These are phyloP conservation scores for Cytospora schulzeri DNA, from an alignment of 2,329 filamentous ascomycete species.

Conservation along the genomic window DNA sequence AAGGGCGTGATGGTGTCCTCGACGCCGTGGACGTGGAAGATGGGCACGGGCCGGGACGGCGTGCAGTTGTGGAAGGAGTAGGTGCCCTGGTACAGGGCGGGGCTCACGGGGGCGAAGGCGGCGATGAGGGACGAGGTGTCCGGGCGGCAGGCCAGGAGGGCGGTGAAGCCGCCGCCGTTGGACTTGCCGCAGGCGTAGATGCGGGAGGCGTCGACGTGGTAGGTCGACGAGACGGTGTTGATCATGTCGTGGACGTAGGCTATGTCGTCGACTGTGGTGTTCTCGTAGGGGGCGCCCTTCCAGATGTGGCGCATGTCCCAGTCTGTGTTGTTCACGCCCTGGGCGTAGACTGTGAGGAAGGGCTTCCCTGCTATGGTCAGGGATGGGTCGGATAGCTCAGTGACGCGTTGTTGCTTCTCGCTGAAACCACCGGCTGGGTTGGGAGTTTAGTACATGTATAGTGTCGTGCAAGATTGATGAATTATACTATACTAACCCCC, in stretches of 20 bases:
- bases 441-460: not conserved
- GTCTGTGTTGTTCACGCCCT: constrained; percentile 33
- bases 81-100: constrained; percentile 30
- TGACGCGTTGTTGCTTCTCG: constrained; percentile 33
- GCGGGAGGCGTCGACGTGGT: constrained; percentile 29
- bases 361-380: constrained; percentile 32
- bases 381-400: constrained; percentile 32
- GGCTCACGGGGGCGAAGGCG: constrained; percentile 30
- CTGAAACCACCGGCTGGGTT: constrained; percentile 30
- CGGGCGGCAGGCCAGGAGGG: constrained; percentile 29
- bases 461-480: not conserved
- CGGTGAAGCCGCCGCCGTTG: constrained; percentile 31
- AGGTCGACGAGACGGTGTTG: constrained; percentile 29
- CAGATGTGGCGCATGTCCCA: constrained; percentile 32
- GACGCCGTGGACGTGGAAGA: constrained; percentile 29
- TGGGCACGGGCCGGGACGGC: constrained; percentile 25
- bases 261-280: constrained; percentile 33
- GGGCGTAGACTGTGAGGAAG: constrained; percentile 32
- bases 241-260: constrained; percentile 34
- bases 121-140: constrained; percentile 29
- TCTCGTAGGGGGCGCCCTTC: constrained; percentile 34
- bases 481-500: constrained; percentile 28
- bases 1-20: constrained; percentile 29
- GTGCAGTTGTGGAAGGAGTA: constrained; percentile 28
- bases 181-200: constrained; percentile 31